Conservation (phyloP, 257 asterid species). For the Fraxinus excelsior region DNA sequence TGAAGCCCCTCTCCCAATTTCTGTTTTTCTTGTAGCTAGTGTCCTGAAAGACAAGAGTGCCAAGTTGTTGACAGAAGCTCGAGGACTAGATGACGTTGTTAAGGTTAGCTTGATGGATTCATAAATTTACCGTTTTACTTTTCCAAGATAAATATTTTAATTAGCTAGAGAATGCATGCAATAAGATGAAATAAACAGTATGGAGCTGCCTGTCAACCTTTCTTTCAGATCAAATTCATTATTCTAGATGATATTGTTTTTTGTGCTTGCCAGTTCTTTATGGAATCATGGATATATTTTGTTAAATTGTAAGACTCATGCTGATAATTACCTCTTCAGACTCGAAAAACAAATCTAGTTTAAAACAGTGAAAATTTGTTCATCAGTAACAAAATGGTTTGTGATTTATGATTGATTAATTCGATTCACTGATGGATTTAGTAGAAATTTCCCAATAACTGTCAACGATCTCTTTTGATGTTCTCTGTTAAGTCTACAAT, state of each 20-base stretch:
- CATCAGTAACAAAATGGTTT: neutral
- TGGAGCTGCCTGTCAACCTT: too few relatives aligned
- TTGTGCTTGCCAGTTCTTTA: neutral
- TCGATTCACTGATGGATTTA: neutral
- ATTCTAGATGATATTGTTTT: neutral
- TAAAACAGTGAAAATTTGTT: neutral
- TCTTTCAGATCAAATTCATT: neutral
- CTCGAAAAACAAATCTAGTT: neutral
- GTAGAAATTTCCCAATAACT: neutral
- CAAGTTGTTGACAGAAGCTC: constrained; percentile 77
- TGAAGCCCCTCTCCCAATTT: constrained; percentile 72
- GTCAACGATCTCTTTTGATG: neutral
- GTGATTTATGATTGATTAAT: neutral
- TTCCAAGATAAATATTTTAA: neutral
- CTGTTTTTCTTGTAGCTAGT: constrained; percentile 87
- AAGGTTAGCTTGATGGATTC: constrained; percentile 49
- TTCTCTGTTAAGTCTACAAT: neutral
- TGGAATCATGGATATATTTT: neutral
- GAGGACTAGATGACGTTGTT: constrained; percentile 87
- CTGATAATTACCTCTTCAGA: neutral
- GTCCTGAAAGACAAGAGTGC: constrained; percentile 76
- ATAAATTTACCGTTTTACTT: neutral
- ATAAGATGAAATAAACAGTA: too few relatives aligned
- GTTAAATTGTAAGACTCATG: neutral
- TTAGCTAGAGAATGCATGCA: neutral